Conservation (phyloP, 2,329 filamentous ascomycete genomes). For the Keithomyces neogunnii region DNA sequence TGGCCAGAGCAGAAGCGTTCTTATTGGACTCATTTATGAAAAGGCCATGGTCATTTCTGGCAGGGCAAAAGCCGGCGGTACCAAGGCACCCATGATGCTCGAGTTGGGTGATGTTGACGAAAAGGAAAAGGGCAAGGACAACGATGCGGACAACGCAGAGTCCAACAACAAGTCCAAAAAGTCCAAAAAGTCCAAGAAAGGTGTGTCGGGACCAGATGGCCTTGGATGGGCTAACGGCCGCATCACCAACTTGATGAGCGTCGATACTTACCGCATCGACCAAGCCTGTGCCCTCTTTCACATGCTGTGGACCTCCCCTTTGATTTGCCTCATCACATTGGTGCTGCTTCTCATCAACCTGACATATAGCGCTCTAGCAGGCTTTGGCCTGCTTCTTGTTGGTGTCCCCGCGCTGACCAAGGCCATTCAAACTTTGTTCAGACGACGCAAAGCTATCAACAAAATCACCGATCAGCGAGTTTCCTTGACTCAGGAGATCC, state of each 20-base stretch:
- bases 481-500: slow-evolving; percentile 82
- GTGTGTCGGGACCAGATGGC: slow-evolving; percentile 45
- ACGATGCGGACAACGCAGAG: slow-evolving; percentile 27
- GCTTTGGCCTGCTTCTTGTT: slow-evolving; percentile 74
- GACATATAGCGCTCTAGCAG: slow-evolving; percentile 80
- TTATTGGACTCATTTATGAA: slow-evolving; percentile 84
- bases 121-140: slow-evolving; percentile 27
- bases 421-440: slow-evolving; percentile 70
- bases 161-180: slow-evolving; percentile 20
- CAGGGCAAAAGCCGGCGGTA: slow-evolving; percentile 76
- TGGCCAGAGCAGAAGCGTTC: slow-evolving; percentile 68
- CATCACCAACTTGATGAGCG: slow-evolving; percentile 89
- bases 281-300: slow-evolving; percentile 85
- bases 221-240: slow-evolving; percentile 87
- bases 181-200: slow-evolving; percentile 30
- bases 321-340: slow-evolving; percentile 71
- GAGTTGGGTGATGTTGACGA: slow-evolving; percentile 40
- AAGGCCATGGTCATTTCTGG: slow-evolving; percentile 87
- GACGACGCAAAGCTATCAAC: slow-evolving; percentile 72
- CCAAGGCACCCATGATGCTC: slow-evolving; percentile 18
- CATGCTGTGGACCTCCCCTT: slow-evolving; percentile 78
- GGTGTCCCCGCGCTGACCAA: slow-evolving; percentile 69
- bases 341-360: slow-evolving; percentile 78
- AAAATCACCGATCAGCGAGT: slow-evolving; percentile 90
- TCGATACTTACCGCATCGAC: slow-evolving; percentile 88